These are phyloP conservation scores for Glebionis coronaria DNA, from an alignment of 129 eudicot species.

Conservation along the genomic window DNA sequence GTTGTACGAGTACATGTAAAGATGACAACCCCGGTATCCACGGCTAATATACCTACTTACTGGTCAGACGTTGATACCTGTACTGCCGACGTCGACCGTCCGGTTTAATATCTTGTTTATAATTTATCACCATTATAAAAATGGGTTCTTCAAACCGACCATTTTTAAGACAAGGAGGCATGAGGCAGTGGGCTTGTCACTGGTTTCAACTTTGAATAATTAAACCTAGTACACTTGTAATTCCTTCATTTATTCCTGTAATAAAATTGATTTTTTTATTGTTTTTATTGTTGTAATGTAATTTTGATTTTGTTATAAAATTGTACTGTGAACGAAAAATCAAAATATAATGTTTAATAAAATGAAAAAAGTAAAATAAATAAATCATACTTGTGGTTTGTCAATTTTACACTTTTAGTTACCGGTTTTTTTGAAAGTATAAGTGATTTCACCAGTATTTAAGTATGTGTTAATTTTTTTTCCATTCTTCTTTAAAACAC, in stretches of 20 bases:
- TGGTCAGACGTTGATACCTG: slow-evolving; percentile 10
- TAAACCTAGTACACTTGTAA: neutral
- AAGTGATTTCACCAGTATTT: no score
- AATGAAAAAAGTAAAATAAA: no score
- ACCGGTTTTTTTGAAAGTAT: no score
- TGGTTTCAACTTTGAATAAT: slow-evolving; percentile 15
- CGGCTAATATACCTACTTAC: slow-evolving; percentile 10
- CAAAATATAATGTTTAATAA: no score
- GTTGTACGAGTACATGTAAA: neutral
- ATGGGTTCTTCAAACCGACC: slow-evolving; percentile 28
- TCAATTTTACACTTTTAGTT: no score
- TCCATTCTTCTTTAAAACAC: no score
- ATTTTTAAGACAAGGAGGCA: slow-evolving; percentile 11
- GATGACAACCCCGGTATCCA: slow-evolving; percentile 17
- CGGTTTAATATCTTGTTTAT: neutral
- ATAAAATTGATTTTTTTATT: no score
- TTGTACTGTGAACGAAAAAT: no score
- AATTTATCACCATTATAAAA: slow-evolving; percentile 1
- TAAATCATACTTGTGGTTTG: no score
- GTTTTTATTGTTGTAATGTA: no score
- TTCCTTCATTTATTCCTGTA: neutral
- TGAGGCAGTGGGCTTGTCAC: slow-evolving; percentile 13
- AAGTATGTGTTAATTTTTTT: no score
- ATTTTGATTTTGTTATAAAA: no score
- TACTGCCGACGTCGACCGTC: slow-evolving; percentile 30